Evolutionary conservation across 2,329 filamentous ascomycete species (phyloP).

Genomic region (Hymenoscyphus fraxineus): DNA sequence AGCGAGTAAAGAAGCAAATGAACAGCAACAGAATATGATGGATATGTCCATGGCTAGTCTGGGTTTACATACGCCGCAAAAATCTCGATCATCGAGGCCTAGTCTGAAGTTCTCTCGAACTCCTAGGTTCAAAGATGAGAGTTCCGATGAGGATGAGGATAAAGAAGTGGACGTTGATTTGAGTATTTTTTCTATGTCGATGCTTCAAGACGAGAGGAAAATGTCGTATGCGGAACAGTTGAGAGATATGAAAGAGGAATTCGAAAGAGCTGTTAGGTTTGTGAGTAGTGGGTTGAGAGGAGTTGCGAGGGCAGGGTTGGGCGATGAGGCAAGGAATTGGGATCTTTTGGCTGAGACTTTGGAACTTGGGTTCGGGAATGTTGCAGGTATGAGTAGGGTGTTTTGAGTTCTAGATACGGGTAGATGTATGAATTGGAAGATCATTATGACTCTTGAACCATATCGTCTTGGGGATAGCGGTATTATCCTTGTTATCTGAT

Average conservation of each 20-base stretch:
- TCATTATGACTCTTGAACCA: neutral
- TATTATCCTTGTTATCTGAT: too few relatives aligned
- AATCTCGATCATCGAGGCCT: conserved; percentile 18
- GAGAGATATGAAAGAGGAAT: conserved; percentile 55
- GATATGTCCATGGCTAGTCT: conserved; percentile 32
- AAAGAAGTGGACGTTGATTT: conserved; percentile 32
- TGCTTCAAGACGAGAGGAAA: conserved; percentile 21
- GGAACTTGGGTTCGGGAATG: conserved; percentile 45
- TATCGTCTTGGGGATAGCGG: too few relatives aligned
- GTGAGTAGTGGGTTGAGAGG: conserved; percentile 69
- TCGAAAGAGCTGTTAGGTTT: conserved; percentile 65
- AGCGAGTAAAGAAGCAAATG: conserved; percentile 21
- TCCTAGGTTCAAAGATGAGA: conserved; percentile 27
- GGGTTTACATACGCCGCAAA: conserved; percentile 31
- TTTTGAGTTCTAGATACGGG: neutral
- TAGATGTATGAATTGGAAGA: neutral
- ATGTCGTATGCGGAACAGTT: conserved; percentile 51
- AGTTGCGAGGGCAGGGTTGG: conserved; percentile 69
- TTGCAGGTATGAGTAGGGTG: neutral
- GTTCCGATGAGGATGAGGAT: conserved; percentile 44
- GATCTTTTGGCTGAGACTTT: conserved; percentile 79
- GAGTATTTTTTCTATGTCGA: conserved; percentile 38
- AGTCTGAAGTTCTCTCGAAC: conserved; percentile 9
- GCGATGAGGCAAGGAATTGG: conserved; percentile 57
- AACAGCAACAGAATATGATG: conserved; percentile 30